These are phyloP conservation scores for Ormosia emarginata DNA, from an alignment of 306 rosid genomes.

Conservation along the genomic window DNA sequence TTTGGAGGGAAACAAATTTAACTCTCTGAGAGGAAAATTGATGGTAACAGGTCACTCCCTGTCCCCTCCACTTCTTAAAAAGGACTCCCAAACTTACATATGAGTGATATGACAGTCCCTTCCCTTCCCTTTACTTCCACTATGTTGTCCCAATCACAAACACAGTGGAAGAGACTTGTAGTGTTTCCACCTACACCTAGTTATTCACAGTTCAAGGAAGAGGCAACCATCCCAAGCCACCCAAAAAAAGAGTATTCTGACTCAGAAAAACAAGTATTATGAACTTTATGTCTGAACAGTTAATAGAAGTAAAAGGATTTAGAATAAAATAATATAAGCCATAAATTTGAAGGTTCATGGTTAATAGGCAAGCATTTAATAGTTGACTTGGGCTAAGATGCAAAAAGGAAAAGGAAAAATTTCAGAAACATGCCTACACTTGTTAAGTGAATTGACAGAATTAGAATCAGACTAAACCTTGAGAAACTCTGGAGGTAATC, in stretches of 20 bases:
- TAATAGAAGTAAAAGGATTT: background rate
- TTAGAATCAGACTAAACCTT: constrained; percentile 50
- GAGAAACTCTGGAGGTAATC: constrained; percentile 74
- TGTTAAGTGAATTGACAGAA: background rate
- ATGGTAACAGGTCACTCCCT: background rate
- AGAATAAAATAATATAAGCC: constrained; percentile 7
- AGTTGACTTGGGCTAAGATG: constrained; percentile 2
- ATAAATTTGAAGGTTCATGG: constrained; percentile 14
- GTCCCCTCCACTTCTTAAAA: background rate
- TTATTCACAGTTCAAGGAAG: constrained; percentile 10
- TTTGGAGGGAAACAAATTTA: background rate
- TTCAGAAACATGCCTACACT: constrained; percentile 17
- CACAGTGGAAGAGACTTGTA: background rate
- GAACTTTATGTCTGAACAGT: background rate
- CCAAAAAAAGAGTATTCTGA: background rate
- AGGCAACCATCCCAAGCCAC: constrained; percentile 16
- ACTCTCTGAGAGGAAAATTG: background rate
- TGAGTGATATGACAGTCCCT: background rate
- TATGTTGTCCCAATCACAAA: background rate
- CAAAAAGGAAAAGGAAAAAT: background rate
- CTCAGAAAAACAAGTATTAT: background rate
- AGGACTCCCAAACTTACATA: background rate
- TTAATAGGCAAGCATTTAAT: background rate
- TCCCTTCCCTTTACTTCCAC: constrained; percentile 12
- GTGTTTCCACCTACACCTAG: background rate